Evolutionary conservation across 768 basidiomycete species (phyloP), one percentile per base, ranked within the genome.

Genomic region (Nidularia pulvinata): DNA sequence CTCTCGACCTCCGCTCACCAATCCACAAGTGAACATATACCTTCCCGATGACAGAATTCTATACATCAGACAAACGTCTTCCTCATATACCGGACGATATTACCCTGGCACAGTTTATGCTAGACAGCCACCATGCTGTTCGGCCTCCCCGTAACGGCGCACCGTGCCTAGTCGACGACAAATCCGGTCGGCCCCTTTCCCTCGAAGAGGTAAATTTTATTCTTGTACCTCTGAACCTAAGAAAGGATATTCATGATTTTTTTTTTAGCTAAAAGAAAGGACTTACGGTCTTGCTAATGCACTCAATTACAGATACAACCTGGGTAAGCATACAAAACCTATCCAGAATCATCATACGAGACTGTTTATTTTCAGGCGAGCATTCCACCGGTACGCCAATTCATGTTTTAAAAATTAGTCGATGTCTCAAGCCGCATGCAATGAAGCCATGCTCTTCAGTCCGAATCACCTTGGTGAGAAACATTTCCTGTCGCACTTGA

Each of bases 121-220:
- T 86, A 30, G 78, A 83, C 55, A 69, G 69, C 22, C 63, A 74
- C 45, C 81, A 82, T 50, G 69, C 73, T 1, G 54, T 78, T 39
- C 70, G 69, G n/a, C 78, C 82, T 0, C 51, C 55, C 2, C 72
- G 77, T 25, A 66, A 61, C 5, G 62, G 59, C 7, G 62, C 63
- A 32, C 74, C 84, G 9, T 85, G 78, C 67, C 62, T 86, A 30
- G 69, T 86, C 13, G 84, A 86, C 33, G 78, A 84, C 50, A 62
- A 62, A 14, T 76, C 79, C 11, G 80, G 79, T 11, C 69, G 66
- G 48, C 37, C 49, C 11, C 61, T 80, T 33, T 66, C 63, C 43
- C 59, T 76, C 32, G 67, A 73, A 44, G 76, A 78, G 73, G 80
- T 81, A 48, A 33, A 16, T 5, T 3, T 13, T 34, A 42, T 30